phyloP scores from a whole-genome alignment of 2,329 filamentous ascomycete species.

The Arachnomyces sp. region DNA sequence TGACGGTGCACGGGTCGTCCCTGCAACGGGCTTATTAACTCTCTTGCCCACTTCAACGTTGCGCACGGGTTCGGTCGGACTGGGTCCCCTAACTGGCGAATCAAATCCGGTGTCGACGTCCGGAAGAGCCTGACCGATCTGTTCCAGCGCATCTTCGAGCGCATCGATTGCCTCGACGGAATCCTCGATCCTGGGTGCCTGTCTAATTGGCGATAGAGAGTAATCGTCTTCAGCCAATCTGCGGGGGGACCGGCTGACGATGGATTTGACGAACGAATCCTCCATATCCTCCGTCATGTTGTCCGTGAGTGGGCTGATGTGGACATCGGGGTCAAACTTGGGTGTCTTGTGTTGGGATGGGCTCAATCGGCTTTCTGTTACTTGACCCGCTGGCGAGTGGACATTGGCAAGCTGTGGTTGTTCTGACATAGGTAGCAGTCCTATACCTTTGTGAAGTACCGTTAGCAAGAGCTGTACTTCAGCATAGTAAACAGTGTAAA shows the following conservation, averaged over 20 bases:
- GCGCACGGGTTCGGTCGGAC: too few species aligned
- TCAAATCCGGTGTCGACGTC: conserved; percentile 19
- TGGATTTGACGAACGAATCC: conserved; percentile 23
- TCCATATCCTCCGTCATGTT: conserved; percentile 9
- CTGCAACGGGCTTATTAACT: too few species aligned
- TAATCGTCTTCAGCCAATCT: conserved; percentile 11
- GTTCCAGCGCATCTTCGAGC: conserved; percentile 44
- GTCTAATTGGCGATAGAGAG: conserved; percentile 14
- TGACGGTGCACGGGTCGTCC: too few species aligned
- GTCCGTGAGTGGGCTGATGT: conserved; percentile 10
- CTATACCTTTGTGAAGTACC: too few species aligned
- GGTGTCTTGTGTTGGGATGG: conserved; percentile 12
- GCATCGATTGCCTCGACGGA: conserved; percentile 45
- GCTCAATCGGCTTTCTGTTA: too few species aligned
- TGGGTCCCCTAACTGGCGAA: conserved; percentile 11
- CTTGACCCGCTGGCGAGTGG: too few species aligned
- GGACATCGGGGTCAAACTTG: conserved; percentile 18
- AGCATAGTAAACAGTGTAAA: too few species aligned
- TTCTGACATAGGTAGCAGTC: too few species aligned
- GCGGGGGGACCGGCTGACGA: conserved; percentile 19
- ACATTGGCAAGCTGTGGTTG: too few species aligned
- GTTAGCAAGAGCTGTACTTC: too few species aligned
- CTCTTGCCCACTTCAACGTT: too few species aligned
- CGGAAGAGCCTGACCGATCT: conserved; percentile 34
- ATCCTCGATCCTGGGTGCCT: conserved; percentile 28